Conservation (phyloP, 2,329 filamentous ascomycete genomes). For the Nannizziopsis arthrosporioides region DNA sequence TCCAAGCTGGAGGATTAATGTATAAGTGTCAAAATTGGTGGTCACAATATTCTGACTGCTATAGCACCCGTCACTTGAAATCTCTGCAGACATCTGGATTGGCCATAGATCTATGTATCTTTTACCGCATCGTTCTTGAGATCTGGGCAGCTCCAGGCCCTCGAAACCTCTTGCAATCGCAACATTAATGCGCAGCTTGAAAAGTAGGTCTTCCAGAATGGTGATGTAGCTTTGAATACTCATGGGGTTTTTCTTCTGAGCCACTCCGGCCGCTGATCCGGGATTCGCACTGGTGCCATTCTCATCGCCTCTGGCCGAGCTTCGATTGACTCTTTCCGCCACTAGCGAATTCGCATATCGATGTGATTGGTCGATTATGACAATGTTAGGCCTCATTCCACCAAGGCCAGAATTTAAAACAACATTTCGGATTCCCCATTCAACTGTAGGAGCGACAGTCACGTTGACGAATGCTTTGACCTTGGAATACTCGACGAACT, state of each 20-base stretch:
- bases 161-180: conserved; percentile 75
- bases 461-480: conserved; percentile 88
- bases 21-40: conserved; percentile 84
- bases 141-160: conserved; percentile 57
- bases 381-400: conserved; percentile 82
- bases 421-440: conserved; percentile 75
- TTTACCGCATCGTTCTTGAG: conserved; percentile 49
- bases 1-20: conserved; percentile 73
- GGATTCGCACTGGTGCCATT: conserved; percentile 10
- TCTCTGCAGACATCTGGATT: conserved; percentile 83
- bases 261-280: background rate
- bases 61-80: conserved; percentile 51
- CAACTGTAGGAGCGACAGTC: conserved; percentile 67
- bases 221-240: conserved; percentile 65
- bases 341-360: conserved; percentile 43
- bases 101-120: conserved; percentile 83
- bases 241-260: conserved; percentile 10
- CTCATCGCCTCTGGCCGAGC: conserved; percentile 10
- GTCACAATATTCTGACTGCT: conserved; percentile 58
- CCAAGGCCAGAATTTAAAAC: conserved; percentile 71
- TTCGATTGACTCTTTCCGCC: background rate
- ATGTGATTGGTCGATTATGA: conserved; percentile 64
- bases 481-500: conserved; percentile 72
- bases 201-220: conserved; percentile 67
- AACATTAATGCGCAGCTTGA: conserved; percentile 70